Evolutionary conservation across 768 basidiomycete species (phyloP).

Genomic region (Psilocybe subaeruginosa): DNA sequence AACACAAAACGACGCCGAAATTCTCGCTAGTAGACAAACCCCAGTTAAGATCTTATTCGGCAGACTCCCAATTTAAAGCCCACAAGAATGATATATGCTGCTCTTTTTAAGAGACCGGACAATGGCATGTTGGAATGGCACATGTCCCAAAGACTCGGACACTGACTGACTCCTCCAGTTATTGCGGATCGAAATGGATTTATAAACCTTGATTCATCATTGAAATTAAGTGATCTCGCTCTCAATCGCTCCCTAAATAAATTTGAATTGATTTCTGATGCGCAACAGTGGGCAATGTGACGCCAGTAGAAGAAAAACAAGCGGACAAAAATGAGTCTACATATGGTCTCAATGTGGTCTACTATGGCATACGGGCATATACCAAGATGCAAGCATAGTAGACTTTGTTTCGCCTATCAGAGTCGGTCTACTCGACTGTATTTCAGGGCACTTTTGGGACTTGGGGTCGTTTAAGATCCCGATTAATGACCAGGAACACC

Average conservation of each 20-base stretch:
- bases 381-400: neutral
- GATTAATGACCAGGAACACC: neutral
- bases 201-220: neutral
- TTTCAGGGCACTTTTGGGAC: neutral
- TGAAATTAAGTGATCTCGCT: neutral
- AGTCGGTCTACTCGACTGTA: constrained; percentile 1
- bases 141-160: neutral
- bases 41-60: neutral
- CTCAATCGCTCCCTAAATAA: neutral
- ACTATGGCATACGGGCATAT: neutral
- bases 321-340: neutral
- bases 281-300: neutral
- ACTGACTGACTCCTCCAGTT: neutral
- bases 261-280: neutral
- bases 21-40: neutral
- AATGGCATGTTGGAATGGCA: neutral
- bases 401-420: neutral
- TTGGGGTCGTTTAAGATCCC: neutral
- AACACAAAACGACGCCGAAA: neutral
- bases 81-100: neutral
- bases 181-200: neutral
- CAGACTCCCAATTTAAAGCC: neutral
- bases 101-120: constrained; percentile 3
- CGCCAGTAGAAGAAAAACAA: neutral
- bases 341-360: neutral